These are phyloP conservation scores for Medicago truncatula DNA, from an alignment of 306 rosid genomes.

Conservation along the genomic window DNA sequence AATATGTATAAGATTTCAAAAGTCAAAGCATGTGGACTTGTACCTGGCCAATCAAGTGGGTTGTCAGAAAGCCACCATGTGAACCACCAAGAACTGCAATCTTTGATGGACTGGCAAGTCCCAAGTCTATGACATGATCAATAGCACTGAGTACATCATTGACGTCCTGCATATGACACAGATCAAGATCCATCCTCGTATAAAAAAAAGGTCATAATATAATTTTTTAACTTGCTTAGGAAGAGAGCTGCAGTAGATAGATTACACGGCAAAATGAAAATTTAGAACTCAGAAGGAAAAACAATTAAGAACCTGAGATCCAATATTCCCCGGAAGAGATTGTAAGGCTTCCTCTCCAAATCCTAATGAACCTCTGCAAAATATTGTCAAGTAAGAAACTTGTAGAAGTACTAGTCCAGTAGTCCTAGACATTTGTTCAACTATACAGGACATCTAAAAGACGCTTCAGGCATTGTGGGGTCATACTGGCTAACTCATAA, in stretches of 20 bases:
- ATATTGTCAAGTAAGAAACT: slow-evolving; percentile 43
- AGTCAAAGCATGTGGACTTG: slow-evolving; percentile 21
- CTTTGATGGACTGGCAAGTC: slow-evolving; percentile 78
- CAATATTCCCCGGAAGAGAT: slow-evolving; percentile 87
- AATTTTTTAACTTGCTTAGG: slow-evolving; percentile 37
- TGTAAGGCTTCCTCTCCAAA: slow-evolving; percentile 98
- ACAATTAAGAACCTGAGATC: slow-evolving; percentile 72
- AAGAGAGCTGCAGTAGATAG: slow-evolving; percentile 31
- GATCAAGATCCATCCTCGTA: slow-evolving; percentile 26
- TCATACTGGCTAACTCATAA: slow-evolving; percentile 22
- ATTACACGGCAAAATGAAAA: slow-evolving; percentile 27
- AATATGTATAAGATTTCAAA: slow-evolving; percentile 15
- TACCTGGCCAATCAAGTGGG: slow-evolving; percentile 99
- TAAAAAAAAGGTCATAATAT: not conserved
- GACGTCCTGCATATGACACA: slow-evolving; percentile 70
- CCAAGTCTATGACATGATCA: slow-evolving; percentile 73
- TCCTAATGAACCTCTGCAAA: slow-evolving; percentile 89
- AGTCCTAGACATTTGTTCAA: slow-evolving; percentile 32
- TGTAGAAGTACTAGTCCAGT: slow-evolving; percentile 9
- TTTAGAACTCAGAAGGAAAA: slow-evolving; percentile 31
- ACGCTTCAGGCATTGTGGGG: slow-evolving; percentile 8
- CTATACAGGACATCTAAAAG: slow-evolving; percentile 23
- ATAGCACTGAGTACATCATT: slow-evolving; percentile 82
- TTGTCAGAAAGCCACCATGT: slow-evolving; percentile 94
- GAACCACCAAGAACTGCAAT: slow-evolving; percentile 89